A percentile compares a stretch with the other conserved stretches of the same genome.
Conservation (phyloP, 257 asterid species). For the Prunella vulgaris region DNA sequence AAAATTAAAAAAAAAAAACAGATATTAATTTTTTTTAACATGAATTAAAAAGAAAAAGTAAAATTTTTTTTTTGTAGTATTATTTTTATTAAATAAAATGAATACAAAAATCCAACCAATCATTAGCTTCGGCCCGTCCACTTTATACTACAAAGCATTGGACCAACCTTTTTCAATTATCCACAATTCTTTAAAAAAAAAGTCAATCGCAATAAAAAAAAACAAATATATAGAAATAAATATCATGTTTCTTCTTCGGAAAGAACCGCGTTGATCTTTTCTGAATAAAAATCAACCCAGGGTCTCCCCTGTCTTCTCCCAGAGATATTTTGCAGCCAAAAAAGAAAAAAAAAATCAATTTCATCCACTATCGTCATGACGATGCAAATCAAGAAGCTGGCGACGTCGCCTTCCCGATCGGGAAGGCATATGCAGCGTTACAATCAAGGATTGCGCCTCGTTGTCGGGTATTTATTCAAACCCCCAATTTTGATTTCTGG, state of each 20-base stretch:
- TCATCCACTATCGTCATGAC: background rate
- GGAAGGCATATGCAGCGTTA: constrained; percentile 69
- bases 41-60: no score
- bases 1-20: no score
- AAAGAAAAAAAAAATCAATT: background rate
- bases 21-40: no score
- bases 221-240: background rate
- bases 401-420: constrained; percentile 42
- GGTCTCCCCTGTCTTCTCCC: background rate
- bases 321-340: background rate
- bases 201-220: background rate
- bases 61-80: no score
- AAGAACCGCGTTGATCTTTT: background rate
- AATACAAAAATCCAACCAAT: background rate
- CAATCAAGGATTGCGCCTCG: constrained; percentile 57
- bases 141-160: background rate
- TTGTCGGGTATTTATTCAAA: constrained; percentile 53
- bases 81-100: no score
- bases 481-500: background rate
- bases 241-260: background rate
- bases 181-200: background rate
- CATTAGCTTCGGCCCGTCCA: background rate
- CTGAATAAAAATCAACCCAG: background rate
- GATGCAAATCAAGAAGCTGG: constrained; percentile 47
- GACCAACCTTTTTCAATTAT: background rate